Conservation (phyloP, 2,329 filamentous ascomycete species). For the Cladosporium sp. region DNA sequence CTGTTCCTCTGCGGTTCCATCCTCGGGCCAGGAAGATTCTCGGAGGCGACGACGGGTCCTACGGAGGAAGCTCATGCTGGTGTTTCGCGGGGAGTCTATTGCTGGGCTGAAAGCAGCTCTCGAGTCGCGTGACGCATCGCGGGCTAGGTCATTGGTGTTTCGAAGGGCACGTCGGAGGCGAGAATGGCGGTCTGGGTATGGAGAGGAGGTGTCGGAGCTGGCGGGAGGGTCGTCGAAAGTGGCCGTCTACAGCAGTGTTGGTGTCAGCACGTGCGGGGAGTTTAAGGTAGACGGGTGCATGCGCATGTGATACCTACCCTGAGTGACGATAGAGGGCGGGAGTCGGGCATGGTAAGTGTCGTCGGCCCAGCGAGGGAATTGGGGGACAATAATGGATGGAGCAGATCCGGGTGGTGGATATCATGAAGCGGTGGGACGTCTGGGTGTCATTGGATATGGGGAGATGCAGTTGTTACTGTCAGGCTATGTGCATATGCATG, state of each 20-base stretch:
- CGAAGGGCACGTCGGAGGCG: constrained; percentile 33
- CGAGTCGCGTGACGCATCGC: background rate
- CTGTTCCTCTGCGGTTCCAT: constrained; percentile 11
- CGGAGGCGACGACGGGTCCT: constrained; percentile 1
- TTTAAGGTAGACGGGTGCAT: too few species aligned
- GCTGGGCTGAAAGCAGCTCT: background rate
- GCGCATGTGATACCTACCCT: constrained; percentile 15
- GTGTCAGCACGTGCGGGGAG: background rate
- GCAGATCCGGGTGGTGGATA: background rate
- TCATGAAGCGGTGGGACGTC: background rate
- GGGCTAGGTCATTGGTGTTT: constrained; percentile 30
- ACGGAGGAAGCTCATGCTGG: constrained; percentile 7
- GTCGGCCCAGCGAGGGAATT: too few species aligned
- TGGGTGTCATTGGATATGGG: background rate
- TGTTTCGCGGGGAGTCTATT: constrained; percentile 1
- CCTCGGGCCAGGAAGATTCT: background rate
- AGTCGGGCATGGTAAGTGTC: constrained; percentile 16
- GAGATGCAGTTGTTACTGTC: background rate
- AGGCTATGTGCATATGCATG: background rate
- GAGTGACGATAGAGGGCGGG: constrained; percentile 20
- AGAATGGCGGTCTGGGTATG: constrained; percentile 27
- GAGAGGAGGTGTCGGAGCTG: constrained; percentile 26
- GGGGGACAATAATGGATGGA: background rate
- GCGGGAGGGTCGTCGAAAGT: constrained; percentile 41
- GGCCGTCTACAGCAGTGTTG: background rate